These are phyloP conservation scores for Emmonsiellopsis sp. DNA, from an alignment of 2,329 filamentous ascomycete genomes.

Conservation along the genomic window DNA sequence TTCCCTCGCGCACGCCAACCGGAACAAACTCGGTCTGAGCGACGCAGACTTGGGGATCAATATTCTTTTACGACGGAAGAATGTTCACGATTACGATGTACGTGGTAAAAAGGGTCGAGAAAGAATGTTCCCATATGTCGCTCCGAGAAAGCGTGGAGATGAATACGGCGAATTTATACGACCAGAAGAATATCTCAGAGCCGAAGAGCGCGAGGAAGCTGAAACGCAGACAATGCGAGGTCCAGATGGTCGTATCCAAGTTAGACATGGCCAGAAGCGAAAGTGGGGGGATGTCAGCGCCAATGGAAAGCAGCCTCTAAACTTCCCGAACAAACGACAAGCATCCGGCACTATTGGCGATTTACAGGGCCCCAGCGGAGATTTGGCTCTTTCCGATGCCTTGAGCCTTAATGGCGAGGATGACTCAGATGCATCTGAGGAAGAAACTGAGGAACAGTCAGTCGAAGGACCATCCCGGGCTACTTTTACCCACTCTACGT, in stretches of 20 bases:
- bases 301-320: conserved; percentile 28
- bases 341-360: conserved; percentile 16
- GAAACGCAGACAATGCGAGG: conserved; percentile 56
- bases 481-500: conserved; percentile 51
- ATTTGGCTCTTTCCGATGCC: conserved; percentile 33
- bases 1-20: conserved; percentile 70
- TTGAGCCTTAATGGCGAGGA: conserved; percentile 34
- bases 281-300: conserved; percentile 72
- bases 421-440: conserved; percentile 47
- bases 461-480: conserved; percentile 67
- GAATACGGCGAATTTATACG: conserved; percentile 92
- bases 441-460: conserved; percentile 42
- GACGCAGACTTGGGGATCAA: conserved; percentile 91
- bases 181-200: conserved; percentile 85
- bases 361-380: conserved; percentile 32
- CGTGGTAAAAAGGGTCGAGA: conserved; percentile 86
- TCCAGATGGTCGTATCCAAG: conserved; percentile 44
- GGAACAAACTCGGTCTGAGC: conserved; percentile 76
- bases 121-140: conserved; percentile 79
- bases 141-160: conserved; percentile 69
- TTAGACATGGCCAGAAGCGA: conserved; percentile 77
- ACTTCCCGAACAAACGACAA: conserved; percentile 52
- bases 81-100: conserved; percentile 88
- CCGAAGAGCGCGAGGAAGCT: conserved; percentile 76
- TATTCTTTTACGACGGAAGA: conserved; percentile 77